A percentile compares a stretch with the other conserved stretches of the same genome.
phyloP scores from a whole-genome alignment of 176 grass and related monocot species.

The Rhynchospora pubera region DNA sequence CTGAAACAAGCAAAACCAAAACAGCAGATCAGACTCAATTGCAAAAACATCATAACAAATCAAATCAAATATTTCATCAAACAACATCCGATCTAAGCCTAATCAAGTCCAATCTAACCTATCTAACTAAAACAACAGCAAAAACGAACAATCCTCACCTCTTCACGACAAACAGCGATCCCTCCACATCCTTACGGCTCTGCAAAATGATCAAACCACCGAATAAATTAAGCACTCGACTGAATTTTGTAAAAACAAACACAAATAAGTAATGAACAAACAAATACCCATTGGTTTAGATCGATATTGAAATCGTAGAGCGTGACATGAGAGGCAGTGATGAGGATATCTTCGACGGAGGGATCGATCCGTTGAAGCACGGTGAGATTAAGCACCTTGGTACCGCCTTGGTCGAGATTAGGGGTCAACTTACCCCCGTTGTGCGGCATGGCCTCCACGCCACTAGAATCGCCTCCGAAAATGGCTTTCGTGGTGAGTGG shows the following conservation, averaged over 20 bases:
- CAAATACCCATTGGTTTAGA: conserved; percentile 74
- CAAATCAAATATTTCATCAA: background rate
- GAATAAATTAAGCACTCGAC: conserved; percentile 17
- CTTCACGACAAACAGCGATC: conserved; percentile 89
- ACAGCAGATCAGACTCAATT: conserved; percentile 11
- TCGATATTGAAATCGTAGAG: conserved; percentile 95
- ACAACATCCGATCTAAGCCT: background rate
- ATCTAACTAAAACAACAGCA: conserved; percentile 15
- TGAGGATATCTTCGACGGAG: conserved; percentile 88
- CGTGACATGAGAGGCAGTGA: conserved; percentile 81
- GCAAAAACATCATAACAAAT: background rate
- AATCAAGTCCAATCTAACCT: conserved; percentile 8
- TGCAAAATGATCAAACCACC: conserved; percentile 19
- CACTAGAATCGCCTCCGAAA: background rate
- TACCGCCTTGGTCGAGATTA: conserved; percentile 72
- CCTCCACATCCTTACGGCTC: conserved; percentile 93
- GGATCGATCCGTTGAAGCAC: conserved; percentile 87
- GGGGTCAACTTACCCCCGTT: conserved; percentile 71
- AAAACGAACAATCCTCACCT: conserved; percentile 30
- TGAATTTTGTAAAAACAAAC: background rate
- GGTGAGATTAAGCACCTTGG: conserved; percentile 78
- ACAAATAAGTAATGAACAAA: background rate
- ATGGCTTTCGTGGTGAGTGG: conserved; percentile 17
- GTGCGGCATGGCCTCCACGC: conserved; percentile 29
- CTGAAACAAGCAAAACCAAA: conserved; percentile 27